Percentiles rank a stretch among this genome's conserved stretches.
Evolutionary conservation across 768 basidiomycete species (phyloP).

Genomic region (Coprinopsis sp.): DNA sequence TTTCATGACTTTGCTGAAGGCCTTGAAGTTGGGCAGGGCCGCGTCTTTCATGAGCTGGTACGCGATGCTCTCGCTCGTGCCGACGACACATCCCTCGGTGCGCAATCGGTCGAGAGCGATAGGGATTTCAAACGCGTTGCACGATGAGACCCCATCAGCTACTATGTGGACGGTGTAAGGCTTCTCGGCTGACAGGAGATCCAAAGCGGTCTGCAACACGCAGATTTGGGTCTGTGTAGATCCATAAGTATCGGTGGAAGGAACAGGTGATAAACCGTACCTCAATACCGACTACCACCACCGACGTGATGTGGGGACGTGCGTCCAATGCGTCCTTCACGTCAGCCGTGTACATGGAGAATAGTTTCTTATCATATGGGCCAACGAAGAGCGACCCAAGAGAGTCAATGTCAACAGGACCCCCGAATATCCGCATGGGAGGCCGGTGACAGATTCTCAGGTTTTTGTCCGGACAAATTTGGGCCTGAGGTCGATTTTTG

Average conservation of each 20-base stretch:
- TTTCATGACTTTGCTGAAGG: conserved; percentile 68
- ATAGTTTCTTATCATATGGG: conserved; percentile 71
- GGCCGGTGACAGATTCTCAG: no score
- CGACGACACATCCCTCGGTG: conserved; percentile 68
- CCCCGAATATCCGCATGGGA: no score
- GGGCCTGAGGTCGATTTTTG: no score
- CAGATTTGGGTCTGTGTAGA: conserved; percentile 75
- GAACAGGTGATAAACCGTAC: conserved; percentile 33
- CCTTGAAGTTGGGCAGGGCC: conserved; percentile 58
- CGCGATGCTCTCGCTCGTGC: conserved; percentile 75
- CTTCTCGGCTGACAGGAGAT: conserved; percentile 43
- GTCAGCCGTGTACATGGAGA: conserved; percentile 81
- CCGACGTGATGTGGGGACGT: conserved; percentile 45
- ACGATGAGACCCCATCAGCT: conserved; percentile 82
- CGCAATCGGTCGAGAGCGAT: conserved; percentile 67
- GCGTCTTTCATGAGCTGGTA: conserved; percentile 76
- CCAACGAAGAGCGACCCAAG: conserved; percentile 56
- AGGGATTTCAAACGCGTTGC: conserved; percentile 75
- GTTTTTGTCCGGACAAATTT: no score
- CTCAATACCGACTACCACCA: conserved; percentile 88
- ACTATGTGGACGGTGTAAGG: conserved; percentile 57
- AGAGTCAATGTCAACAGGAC: conserved; percentile 48
- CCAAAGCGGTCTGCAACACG: conserved; percentile 77
- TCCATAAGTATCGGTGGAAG: not conserved
- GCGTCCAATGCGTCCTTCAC: conserved; percentile 47